These are phyloP conservation scores for Papilionanthe hybrid DNA, from an alignment of 116 monocot species.

Conservation along the genomic window DNA sequence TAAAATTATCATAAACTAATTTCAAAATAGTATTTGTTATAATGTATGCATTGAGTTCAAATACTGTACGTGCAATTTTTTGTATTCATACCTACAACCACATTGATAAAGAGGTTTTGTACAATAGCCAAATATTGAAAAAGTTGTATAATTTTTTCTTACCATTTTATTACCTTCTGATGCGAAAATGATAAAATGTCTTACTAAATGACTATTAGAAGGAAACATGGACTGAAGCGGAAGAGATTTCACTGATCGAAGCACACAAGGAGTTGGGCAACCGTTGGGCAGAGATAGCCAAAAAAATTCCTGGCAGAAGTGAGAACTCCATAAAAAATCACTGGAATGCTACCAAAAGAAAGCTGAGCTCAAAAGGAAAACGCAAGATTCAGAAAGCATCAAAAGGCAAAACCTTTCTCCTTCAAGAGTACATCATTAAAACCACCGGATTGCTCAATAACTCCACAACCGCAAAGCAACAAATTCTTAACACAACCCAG, in stretches of 20 bases:
- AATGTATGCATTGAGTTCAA: too few relatives aligned
- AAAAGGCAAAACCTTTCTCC: constrained; percentile 8
- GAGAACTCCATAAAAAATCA: constrained; percentile 54
- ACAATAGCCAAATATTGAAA: too few relatives aligned
- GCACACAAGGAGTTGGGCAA: constrained; percentile 36
- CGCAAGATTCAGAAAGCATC: constrained; percentile 13
- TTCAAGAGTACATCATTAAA: constrained; percentile 37
- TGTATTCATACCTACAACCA: too few relatives aligned
- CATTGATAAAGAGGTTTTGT: too few relatives aligned
- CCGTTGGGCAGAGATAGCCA: constrained; percentile 42
- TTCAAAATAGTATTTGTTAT: too few relatives aligned
- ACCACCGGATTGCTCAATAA: not conserved
- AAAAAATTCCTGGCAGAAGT: constrained; percentile 25
- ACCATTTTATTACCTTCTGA: not conserved
- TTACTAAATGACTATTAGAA: constrained; percentile 16
- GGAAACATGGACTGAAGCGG: constrained; percentile 43
- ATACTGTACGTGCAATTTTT: too few relatives aligned
- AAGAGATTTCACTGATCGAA: constrained; percentile 31
- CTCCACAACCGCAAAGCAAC: not conserved
- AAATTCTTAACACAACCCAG: not conserved
- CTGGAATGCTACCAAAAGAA: constrained; percentile 45
- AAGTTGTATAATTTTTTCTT: too few relatives aligned
- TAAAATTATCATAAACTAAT: too few relatives aligned
- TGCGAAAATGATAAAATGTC: not conserved
- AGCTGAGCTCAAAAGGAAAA: constrained; percentile 28